These are phyloP conservation scores for Saturnispora gosingensis DNA, from an alignment of 805 yeast species.

Conservation along the genomic window DNA sequence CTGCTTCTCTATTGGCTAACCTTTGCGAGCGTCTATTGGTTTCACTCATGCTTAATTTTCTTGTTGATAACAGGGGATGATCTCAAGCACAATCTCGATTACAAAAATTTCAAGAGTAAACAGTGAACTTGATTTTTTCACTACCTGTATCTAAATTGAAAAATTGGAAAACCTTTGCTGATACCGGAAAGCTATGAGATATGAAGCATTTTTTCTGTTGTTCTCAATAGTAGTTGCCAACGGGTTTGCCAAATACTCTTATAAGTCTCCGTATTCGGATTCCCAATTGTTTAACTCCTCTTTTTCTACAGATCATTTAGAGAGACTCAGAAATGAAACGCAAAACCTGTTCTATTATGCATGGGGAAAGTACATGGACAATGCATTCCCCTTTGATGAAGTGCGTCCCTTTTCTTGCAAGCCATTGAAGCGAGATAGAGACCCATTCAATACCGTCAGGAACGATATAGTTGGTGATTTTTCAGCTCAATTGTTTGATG, in stretches of 20 bases:
- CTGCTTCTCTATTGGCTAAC: not conserved
- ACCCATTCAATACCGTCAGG: conserved; percentile 45
- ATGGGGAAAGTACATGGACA: conserved; percentile 55
- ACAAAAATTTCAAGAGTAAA: not conserved
- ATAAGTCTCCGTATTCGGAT: conserved; percentile 15
- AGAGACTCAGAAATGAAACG: conserved; percentile 35
- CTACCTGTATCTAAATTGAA: not conserved
- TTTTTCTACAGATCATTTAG: conserved; percentile 20
- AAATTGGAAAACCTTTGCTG: not conserved
- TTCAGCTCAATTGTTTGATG: conserved; percentile 69
- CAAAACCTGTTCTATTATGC: conserved; percentile 59
- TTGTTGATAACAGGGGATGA: not conserved
- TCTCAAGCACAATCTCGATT: not conserved
- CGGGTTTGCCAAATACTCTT: conserved; percentile 10
- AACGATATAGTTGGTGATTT: conserved; percentile 85
- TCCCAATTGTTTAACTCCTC: conserved; percentile 19
- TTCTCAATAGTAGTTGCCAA: not conserved
- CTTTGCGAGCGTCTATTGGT: not conserved
- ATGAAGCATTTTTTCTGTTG: not conserved
- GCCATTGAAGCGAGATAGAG: conserved; percentile 56
- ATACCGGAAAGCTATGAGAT: not conserved
- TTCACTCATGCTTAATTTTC: not conserved
- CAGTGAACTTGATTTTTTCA: not conserved
- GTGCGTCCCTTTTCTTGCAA: conserved; percentile 64
- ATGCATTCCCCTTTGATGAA: conserved; percentile 80